A percentile compares a stretch with the other conserved stretches of the same genome.
These are phyloP conservation scores for Tothia fuscella DNA, from an alignment of 2,329 filamentous ascomycete species.

Conservation along the genomic window DNA sequence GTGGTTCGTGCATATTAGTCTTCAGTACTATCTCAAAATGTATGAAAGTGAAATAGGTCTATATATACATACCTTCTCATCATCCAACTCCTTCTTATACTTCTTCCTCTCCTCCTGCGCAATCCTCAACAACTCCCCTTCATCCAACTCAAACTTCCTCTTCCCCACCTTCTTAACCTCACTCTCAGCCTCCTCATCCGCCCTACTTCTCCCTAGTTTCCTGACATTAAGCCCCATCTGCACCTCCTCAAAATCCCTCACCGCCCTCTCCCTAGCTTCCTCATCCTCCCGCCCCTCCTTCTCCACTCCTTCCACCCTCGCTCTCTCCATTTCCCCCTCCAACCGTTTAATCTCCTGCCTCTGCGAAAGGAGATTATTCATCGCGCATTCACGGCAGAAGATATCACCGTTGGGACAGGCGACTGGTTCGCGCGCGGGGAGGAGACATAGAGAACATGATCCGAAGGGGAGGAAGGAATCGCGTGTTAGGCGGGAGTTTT, in stretches of 20 bases:
- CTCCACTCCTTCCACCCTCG: constrained; percentile 50
- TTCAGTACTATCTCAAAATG: not conserved
- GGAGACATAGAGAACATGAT: constrained; percentile 77
- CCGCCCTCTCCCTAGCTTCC: constrained; percentile 56
- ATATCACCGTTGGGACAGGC: constrained; percentile 75
- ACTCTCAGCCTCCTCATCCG: constrained; percentile 17
- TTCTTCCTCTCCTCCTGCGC: constrained; percentile 58
- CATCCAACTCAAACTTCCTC: constrained; percentile 71
- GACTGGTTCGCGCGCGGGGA: constrained; percentile 69
- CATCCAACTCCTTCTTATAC: constrained; percentile 56
- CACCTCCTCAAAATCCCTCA: constrained; percentile 73
- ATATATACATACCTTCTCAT: constrained; percentile 48
- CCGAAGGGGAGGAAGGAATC: constrained; percentile 90
- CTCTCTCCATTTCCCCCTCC: constrained; percentile 52
- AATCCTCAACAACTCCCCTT: constrained; percentile 60
- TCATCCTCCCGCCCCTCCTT: constrained; percentile 49
- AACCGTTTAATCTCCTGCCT: constrained; percentile 80
- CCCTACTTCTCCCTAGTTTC: constrained; percentile 24
- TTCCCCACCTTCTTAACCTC: constrained; percentile 40
- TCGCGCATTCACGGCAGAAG: constrained; percentile 90
- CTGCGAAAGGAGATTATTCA: constrained; percentile 82
- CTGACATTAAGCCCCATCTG: constrained; percentile 51
- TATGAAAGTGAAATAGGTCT: not conserved
- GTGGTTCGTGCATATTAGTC: not conserved
- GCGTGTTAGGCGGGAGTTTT: constrained; percentile 70